Evolutionary conservation across 345 rosid species (phyloP).

Genomic region (Eucalyptus leucophloia): DNA sequence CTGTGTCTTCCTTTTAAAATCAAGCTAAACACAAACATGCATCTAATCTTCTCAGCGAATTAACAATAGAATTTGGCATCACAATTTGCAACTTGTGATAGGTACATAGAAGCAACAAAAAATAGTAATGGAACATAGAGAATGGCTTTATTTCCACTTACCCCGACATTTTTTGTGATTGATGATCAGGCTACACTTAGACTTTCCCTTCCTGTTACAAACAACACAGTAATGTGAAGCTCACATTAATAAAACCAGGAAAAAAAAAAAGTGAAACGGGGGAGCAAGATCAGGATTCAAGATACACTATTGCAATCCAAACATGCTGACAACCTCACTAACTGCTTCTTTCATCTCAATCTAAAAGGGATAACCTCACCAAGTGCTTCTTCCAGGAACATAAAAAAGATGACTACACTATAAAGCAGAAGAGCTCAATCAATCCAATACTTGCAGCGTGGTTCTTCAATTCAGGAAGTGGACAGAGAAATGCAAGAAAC

Average conservation of each 20-base stretch:
- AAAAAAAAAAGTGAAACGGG: background rate
- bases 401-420: background rate
- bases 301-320: background rate
- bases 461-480: background rate
- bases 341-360: background rate
- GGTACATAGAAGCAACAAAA: background rate
- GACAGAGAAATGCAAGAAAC: background rate
- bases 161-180: background rate
- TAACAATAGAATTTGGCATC: background rate
- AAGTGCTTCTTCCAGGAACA: background rate
- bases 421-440: background rate
- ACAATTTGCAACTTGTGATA: background rate
- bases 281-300: background rate
- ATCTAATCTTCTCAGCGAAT: background rate
- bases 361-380: background rate
- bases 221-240: background rate
- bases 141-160: background rate
- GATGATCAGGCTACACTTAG: background rate
- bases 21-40: background rate
- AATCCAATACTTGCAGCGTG: background rate
- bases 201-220: background rate
- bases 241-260: background rate
- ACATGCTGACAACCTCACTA: background rate
- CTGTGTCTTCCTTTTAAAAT: background rate
- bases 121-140: background rate